phyloP scores from a whole-genome alignment of 371 early-diverging fungal species.

The Mucor irregularis region DNA sequence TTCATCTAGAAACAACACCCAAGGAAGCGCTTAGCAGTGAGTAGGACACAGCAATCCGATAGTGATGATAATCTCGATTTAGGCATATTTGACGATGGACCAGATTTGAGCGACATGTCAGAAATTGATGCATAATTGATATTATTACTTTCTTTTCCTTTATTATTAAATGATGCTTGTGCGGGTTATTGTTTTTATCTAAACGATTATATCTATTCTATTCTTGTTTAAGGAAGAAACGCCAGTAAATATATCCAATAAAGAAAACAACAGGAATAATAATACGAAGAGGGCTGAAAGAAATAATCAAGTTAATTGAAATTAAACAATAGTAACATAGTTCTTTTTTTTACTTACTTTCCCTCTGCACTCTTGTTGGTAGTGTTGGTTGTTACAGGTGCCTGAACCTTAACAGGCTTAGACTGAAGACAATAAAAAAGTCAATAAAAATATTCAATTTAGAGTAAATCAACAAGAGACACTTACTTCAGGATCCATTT shows the following conservation, averaged over 20 bases:
- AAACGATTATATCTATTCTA: neutral
- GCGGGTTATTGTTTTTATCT: too few relatives aligned
- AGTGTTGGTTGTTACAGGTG: neutral
- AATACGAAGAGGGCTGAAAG: constrained; percentile 39
- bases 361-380: constrained; percentile 22
- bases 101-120: constrained; percentile 53
- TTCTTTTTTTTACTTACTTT: constrained; percentile 34
- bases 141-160: neutral
- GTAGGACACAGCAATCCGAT: constrained; percentile 9
- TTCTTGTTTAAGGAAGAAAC: constrained; percentile 24
- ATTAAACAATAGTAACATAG: neutral
- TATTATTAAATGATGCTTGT: too few relatives aligned
- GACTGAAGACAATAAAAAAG: constrained; percentile 2
- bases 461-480: too few relatives aligned
- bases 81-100: constrained; percentile 53
- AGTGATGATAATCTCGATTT: constrained; percentile 39
- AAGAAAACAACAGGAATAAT: constrained; percentile 35
- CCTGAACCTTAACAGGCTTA: constrained; percentile 23
- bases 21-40: neutral
- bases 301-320: neutral
- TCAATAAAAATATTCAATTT: neutral
- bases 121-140: constrained; percentile 26
- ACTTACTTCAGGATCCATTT: constrained; percentile 63
- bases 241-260: constrained; percentile 35
- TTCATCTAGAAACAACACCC: neutral